Evolutionary conservation across 768 basidiomycete species (phyloP).

Genomic region (Psilocybe subaeruginosa): DNA sequence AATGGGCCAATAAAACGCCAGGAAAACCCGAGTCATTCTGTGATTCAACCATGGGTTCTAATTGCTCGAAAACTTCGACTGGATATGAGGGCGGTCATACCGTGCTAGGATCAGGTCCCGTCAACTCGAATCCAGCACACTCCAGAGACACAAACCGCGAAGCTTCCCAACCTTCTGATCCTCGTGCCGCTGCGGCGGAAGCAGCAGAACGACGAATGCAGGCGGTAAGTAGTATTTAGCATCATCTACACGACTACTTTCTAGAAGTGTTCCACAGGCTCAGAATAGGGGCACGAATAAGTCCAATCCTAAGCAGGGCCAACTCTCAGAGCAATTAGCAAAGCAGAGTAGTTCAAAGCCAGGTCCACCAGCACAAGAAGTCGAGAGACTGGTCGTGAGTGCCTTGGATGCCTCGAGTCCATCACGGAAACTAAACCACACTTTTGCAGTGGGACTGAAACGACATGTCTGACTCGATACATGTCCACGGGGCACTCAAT

Average conservation of each 20-base stretch:
- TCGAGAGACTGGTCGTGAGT: constrained; percentile 47
- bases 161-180: constrained; percentile 33
- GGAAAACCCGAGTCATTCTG: neutral
- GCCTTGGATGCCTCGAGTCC: neutral
- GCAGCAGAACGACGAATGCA: constrained; percentile 64
- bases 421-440: constrained; percentile 1
- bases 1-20: neutral
- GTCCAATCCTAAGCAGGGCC: constrained; percentile 51
- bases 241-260: constrained; percentile 19
- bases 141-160: constrained; percentile 19
- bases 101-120: constrained; percentile 44
- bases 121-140: constrained; percentile 30
- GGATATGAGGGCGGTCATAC: constrained; percentile 49
- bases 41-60: constrained; percentile 49
- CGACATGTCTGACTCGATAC: neutral
- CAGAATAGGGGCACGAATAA: constrained; percentile 45
- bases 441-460: constrained; percentile 40
- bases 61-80: constrained; percentile 53
- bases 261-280: constrained; percentile 34
- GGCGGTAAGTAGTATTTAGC: constrained; percentile 44
- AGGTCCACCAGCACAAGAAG: constrained; percentile 35
- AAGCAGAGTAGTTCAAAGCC: constrained; percentile 38
- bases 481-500: neutral
- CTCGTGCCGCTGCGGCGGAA: constrained; percentile 60
- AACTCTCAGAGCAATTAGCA: constrained; percentile 44